Conservation (phyloP, 441 rosid species). For the Gossypium aridum region DNA sequence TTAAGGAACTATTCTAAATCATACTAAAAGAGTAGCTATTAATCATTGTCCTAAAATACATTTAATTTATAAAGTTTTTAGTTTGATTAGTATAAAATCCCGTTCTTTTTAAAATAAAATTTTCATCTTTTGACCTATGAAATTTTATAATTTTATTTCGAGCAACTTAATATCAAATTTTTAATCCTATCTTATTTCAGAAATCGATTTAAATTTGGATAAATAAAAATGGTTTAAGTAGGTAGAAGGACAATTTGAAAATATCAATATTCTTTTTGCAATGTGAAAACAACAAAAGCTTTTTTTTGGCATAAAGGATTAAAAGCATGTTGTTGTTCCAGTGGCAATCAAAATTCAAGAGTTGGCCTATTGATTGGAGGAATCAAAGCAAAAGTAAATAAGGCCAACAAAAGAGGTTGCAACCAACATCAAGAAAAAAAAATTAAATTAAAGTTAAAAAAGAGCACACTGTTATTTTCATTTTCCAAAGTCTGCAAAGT, state of each 20-base stretch:
- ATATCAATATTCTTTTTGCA: neutral
- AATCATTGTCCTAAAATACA: neutral
- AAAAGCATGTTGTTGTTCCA: neutral
- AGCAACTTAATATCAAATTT: neutral
- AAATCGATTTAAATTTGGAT: neutral
- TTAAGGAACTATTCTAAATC: neutral
- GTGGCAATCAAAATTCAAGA: neutral
- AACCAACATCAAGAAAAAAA: neutral
- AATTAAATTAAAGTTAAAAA: neutral
- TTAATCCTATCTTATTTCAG: neutral
- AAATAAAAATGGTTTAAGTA: neutral
- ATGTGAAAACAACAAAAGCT: constrained; percentile 4
- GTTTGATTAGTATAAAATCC: neutral
- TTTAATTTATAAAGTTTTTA: neutral
- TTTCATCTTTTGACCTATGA: neutral
- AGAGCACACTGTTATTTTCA: neutral
- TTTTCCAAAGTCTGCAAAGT: neutral
- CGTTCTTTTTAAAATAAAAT: neutral
- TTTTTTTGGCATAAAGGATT: neutral
- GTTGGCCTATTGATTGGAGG: constrained; percentile 4
- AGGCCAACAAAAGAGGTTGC: constrained; percentile 3
- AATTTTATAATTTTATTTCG: too few species aligned
- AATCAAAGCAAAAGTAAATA: constrained; percentile 8
- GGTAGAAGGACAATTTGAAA: neutral
- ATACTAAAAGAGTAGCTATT: neutral